Conservation (phyloP, 75 land plant genomes). For the Isoetes taiwanensis region DNA sequence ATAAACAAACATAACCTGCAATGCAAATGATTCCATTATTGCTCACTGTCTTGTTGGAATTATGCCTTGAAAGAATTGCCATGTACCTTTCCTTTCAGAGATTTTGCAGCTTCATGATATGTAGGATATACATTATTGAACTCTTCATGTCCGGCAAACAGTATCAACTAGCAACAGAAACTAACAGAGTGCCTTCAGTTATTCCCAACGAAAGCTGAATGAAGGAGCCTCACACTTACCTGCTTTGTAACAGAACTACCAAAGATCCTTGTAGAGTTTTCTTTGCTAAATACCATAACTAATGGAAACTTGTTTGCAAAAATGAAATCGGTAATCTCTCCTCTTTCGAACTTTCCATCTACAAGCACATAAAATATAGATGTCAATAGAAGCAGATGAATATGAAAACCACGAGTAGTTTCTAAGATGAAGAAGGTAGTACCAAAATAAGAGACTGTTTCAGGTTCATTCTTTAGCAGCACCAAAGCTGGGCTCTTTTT, state of each 20-base stretch:
- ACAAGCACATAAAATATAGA: constrained; percentile 4
- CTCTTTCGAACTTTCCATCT: constrained; percentile 65
- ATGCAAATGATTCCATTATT: not conserved
- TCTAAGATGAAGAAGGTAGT: not conserved
- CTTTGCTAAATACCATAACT: constrained; percentile 61
- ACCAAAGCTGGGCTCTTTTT: constrained; percentile 61
- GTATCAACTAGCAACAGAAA: constrained; percentile 41
- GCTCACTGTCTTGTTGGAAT: not conserved
- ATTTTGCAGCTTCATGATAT: constrained; percentile 68
- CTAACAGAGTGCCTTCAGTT: not conserved
- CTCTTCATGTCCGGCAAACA: constrained; percentile 55
- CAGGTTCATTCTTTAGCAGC: constrained; percentile 66
- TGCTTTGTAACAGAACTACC: constrained; percentile 78
- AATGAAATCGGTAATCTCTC: constrained; percentile 52
- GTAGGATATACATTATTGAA: constrained; percentile 26
- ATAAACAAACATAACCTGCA: constrained; percentile 67
- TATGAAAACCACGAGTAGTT: too few species aligned
- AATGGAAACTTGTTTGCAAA: constrained; percentile 74
- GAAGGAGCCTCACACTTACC: constrained; percentile 25
- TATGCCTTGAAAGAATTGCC: not conserved
- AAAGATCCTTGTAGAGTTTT: constrained; percentile 54
- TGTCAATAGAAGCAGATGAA: not conserved
- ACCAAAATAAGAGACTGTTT: constrained; percentile 42
- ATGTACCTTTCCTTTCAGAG: constrained; percentile 77
- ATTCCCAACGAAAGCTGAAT: not conserved